Evolutionary conservation across 768 basidiomycete genomes (phyloP).

Genomic region (Lentinula boryana): DNA sequence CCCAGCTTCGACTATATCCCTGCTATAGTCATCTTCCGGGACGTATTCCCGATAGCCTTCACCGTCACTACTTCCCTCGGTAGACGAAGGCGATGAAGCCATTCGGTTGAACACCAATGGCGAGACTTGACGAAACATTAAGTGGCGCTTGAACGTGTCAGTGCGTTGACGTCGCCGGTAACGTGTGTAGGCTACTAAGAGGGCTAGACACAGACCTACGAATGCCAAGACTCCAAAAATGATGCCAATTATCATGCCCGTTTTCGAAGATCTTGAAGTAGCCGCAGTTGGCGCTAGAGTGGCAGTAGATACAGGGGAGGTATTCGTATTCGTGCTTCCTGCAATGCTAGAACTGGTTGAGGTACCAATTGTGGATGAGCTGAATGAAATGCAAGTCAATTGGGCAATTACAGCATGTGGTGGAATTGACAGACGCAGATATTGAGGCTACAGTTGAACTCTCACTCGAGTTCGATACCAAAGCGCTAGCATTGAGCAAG

Average conservation of each 20-base stretch:
- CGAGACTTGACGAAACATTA: slow-evolving; percentile 3
- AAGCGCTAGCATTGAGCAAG: not conserved
- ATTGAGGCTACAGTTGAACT: not conserved
- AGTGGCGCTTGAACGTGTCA: not conserved
- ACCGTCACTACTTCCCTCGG: not conserved
- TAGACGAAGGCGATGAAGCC: not conserved
- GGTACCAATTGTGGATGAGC: not conserved
- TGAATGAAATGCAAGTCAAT: not conserved
- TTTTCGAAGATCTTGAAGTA: not conserved
- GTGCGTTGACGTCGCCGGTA: not conserved
- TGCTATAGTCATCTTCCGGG: not conserved
- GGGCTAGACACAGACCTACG: not conserved
- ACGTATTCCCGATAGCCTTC: not conserved
- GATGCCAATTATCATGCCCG: slow-evolving; percentile 1
- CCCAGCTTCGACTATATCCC: not conserved
- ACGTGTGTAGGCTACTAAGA: slow-evolving; percentile 3
- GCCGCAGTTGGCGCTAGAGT: not conserved
- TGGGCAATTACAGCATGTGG: not conserved
- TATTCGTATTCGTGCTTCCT: not conserved
- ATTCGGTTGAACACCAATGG: not conserved
- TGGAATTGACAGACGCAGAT: not conserved
- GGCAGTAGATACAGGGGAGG: not conserved
- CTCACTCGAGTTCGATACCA: not conserved
- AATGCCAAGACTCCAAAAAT: slow-evolving; percentile 1
- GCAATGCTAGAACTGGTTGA: not conserved